Evolutionary conservation across 805 yeast genomes (phyloP), one percentile per base, ranked within the genome.

Genomic region (Lipomyces chichibuensis): DNA sequence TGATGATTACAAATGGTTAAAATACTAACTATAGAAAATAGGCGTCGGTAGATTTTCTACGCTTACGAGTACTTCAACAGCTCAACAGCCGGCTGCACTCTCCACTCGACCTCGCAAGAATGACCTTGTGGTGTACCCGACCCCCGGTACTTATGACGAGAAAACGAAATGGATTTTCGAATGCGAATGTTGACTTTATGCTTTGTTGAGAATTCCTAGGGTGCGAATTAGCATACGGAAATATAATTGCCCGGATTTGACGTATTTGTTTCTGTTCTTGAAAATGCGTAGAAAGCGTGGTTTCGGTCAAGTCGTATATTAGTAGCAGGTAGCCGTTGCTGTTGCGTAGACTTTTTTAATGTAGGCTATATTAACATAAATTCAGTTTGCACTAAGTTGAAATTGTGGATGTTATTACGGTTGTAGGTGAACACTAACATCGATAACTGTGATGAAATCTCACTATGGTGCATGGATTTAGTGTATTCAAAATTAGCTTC

Each of bases 41-140:
- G 49, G 49, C 23, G 9, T 43, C 20, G 49, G 49, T 43, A 43
- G 9, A 8, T n/a, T 43, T 17, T 17, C 49, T 43, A 43, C 49
- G 20, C 53, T 66, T 33, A 65, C 70, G 13, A 43, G 59, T 33
- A 27, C 69, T 1, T 29, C 63, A 23, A 49, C 68, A 9, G 23
- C 69, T 13, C 57, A n/a, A 49, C 59, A 20, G 53, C 62, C 39
- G 13, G 17, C 46, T 27, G 32, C 59, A 25, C 56, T 32, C 54
- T 54, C 57, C 25, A 17, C 63, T 2, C 63, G 65, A 33, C 68
- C 65, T 9, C 72, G 69, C 39, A 39, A 49, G 35, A 60, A 58
- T 59, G 70, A 65, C 29, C 51, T 69, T n/a, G 71, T 69, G 7
- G 55, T 43, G 7, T 65, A 35, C 55, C 29, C 52, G n/a, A 23